A percentile compares a stretch with the other conserved stretches of the same genome.
Conservation (phyloP, 345 rosid genomes). For the Eucalyptus cloeziana region DNA sequence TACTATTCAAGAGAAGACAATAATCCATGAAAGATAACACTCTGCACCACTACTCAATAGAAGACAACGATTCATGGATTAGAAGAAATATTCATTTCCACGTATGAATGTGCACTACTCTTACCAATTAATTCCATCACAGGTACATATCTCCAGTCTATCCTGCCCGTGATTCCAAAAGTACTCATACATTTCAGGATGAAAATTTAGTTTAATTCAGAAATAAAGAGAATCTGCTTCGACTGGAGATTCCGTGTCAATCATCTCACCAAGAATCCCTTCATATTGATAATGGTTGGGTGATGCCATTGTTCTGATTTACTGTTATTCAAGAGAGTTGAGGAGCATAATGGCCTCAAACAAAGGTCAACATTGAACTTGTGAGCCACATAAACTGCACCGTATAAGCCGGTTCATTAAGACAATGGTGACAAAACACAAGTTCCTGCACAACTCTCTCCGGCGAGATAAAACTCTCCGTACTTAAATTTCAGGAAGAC, state of each 20-base stretch:
- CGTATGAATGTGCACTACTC: not conserved
- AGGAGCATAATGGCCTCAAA: not conserved
- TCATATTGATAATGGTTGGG: not conserved
- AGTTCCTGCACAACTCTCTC: not conserved
- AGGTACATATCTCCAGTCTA: not conserved
- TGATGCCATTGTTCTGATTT: not conserved
- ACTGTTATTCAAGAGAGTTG: not conserved
- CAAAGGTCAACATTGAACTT: not conserved
- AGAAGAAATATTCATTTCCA: not conserved
- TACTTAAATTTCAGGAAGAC: not conserved
- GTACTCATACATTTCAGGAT: not conserved
- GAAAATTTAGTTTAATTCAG: not conserved
- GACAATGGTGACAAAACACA: not conserved
- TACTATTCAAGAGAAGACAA: not conserved
- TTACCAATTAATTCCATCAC: not conserved
- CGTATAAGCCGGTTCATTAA: not conserved
- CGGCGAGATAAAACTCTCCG: not conserved
- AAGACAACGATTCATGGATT: not conserved
- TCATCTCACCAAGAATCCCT: not conserved
- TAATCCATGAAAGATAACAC: not conserved
- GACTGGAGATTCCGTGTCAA: not conserved
- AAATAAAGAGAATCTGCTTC: not conserved
- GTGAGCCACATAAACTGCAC: not conserved
- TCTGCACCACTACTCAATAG: not conserved
- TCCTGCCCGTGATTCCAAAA: not conserved